phyloP scores from a whole-genome alignment of 352 stramenopile genomes.

The Globisporangium abappressorium region DNA sequence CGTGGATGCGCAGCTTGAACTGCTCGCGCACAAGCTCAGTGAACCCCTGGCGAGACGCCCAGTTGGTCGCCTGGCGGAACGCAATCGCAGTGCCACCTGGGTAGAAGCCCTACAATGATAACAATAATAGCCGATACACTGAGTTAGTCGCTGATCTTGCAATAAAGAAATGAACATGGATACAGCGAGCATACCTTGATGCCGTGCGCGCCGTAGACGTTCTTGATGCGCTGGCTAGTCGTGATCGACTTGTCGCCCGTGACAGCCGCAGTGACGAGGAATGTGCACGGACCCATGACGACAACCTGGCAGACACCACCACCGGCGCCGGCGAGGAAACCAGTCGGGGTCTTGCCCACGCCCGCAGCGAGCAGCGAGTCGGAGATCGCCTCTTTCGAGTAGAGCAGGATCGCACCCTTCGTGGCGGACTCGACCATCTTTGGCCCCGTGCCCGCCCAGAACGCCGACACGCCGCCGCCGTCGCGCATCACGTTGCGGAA shows the following conservation, averaged over 20 bases:
- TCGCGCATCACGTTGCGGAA: conserved; percentile 89
- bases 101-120: conserved; percentile 69
- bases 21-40: conserved; percentile 84
- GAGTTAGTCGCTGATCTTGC: background rate
- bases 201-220: conserved; percentile 81
- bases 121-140: background rate
- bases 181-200: conserved; percentile 42
- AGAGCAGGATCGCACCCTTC: conserved; percentile 89
- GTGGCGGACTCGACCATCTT: conserved; percentile 92
- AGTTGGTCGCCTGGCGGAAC: conserved; percentile 91
- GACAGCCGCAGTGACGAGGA: conserved; percentile 88
- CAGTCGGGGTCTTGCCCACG: conserved; percentile 59
- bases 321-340: conserved; percentile 79
- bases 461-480: conserved; percentile 72
- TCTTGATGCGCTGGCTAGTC: conserved; percentile 76
- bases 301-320: conserved; percentile 87
- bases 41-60: conserved; percentile 88
- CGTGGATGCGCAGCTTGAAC: conserved; percentile 86
- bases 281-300: conserved; percentile 90
- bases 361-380: conserved; percentile 76
- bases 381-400: conserved; percentile 86
- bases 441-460: conserved; percentile 86
- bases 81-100: conserved; percentile 87
- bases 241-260: conserved; percentile 89
- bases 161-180: background rate